These are phyloP conservation scores for Pleurotus tuoliensis DNA, from an alignment of 768 basidiomycete species.

Conservation along the genomic window DNA sequence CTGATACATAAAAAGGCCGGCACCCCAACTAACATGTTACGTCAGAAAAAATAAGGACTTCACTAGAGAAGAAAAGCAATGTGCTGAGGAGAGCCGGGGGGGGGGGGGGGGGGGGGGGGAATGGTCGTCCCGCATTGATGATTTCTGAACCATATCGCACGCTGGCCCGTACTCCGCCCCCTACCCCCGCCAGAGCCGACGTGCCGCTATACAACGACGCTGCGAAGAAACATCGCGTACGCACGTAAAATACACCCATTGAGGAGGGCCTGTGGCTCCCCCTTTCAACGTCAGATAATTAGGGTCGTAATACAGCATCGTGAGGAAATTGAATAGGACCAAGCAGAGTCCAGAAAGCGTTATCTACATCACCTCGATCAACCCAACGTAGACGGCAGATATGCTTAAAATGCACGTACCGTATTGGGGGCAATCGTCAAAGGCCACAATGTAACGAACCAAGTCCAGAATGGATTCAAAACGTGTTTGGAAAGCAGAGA, in stretches of 20 bases:
- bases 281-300: conserved; percentile 66
- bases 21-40: conserved; percentile 60
- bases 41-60: background rate
- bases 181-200: too few relatives aligned
- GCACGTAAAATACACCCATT: conserved; percentile 90
- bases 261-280: conserved; percentile 58
- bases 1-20: conserved; percentile 91
- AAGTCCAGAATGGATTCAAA: conserved; percentile 85
- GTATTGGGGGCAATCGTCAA: conserved; percentile 84
- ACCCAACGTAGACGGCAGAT: conserved; percentile 3
- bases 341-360: conserved; percentile 81
- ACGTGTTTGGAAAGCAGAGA: conserved; percentile 74
- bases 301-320: conserved; percentile 83
- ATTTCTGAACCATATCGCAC: too few relatives aligned
- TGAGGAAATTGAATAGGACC: conserved; percentile 80
- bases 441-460: conserved; percentile 89
- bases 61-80: background rate
- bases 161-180: too few relatives aligned
- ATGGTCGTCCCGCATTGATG: too few relatives aligned
- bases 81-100: too few relatives aligned
- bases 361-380: conserved; percentile 48
- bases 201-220: background rate
- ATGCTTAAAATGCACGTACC: conserved; percentile 38
- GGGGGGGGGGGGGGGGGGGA: too few relatives aligned
- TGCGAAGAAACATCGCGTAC: conserved; percentile 21